Evolutionary conservation across 805 yeast species (phyloP).

Genomic region (Peterozyma xylosa): DNA sequence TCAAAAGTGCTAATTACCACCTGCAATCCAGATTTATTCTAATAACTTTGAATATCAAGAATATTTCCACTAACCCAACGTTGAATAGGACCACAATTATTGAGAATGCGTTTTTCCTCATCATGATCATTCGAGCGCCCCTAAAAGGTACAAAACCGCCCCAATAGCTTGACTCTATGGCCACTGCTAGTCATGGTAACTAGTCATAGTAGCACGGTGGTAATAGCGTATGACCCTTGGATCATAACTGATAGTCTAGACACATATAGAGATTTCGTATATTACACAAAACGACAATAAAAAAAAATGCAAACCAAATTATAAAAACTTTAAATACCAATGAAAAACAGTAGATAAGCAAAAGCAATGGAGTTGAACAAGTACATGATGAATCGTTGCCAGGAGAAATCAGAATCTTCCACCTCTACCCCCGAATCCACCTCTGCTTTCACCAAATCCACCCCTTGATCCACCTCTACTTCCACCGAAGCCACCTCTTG

Average conservation of each 20-base stretch:
- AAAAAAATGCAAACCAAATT: not conserved
- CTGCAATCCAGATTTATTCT: too few relatives aligned
- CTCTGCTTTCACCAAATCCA: constrained; percentile 25
- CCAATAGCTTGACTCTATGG: not conserved
- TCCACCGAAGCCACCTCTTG: constrained; percentile 36
- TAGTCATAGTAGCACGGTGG: not conserved
- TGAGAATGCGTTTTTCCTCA: too few relatives aligned
- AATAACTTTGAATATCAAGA: too few relatives aligned
- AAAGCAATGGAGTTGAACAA: not conserved
- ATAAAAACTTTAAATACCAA: not conserved
- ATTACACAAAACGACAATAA: not conserved
- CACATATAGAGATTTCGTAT: too few relatives aligned
- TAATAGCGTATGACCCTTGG: too few relatives aligned
- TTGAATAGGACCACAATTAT: too few relatives aligned
- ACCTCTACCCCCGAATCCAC: constrained; percentile 35
- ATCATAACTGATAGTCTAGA: too few relatives aligned
- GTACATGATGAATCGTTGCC: not conserved
- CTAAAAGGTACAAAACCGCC: too few relatives aligned
- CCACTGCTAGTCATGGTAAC: not conserved
- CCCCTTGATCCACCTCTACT: constrained; percentile 33
- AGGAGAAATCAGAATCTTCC: constrained; percentile 13
- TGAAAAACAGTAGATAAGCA: not conserved
- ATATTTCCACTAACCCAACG: too few relatives aligned
- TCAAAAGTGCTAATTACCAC: too few relatives aligned
- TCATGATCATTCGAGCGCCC: too few relatives aligned